Conservation (phyloP, 179 eudicot species). For the Drosera spatulata region DNA sequence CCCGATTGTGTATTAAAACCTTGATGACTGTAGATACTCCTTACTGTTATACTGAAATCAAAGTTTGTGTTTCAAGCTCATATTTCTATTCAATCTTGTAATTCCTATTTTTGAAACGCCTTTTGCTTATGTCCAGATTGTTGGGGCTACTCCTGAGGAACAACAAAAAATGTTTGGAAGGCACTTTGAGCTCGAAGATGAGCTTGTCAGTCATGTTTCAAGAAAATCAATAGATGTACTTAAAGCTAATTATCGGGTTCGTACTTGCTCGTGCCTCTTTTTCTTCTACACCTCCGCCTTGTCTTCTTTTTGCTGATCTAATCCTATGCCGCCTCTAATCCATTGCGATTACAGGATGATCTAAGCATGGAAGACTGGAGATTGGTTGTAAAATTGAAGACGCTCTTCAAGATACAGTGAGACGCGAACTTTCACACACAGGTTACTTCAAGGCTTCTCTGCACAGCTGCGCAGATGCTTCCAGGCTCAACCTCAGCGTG, state of each 20-base stretch:
- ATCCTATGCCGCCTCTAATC: too few species aligned
- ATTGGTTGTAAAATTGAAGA: slow-evolving; percentile 59
- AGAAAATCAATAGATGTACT: slow-evolving; percentile 75
- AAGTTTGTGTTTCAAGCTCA: too few species aligned
- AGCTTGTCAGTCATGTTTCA: slow-evolving; percentile 82
- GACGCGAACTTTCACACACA: background rate
- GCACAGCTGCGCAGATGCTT: background rate
- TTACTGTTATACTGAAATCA: too few species aligned
- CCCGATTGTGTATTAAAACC: too few species aligned
- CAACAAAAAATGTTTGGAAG: slow-evolving; percentile 92
- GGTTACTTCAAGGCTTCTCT: background rate
- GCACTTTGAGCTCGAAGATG: slow-evolving; percentile 85
- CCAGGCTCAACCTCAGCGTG: background rate
- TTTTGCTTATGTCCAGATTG: slow-evolving; percentile 29
- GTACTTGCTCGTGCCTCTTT: slow-evolving; percentile 6
- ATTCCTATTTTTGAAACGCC: too few species aligned
- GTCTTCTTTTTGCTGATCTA: background rate
- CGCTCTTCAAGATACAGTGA: slow-evolving; percentile 60
- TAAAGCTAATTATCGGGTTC: slow-evolving; percentile 63
- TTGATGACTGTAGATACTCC: too few species aligned
- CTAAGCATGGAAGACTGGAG: slow-evolving; percentile 58
- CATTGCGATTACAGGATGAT: slow-evolving; percentile 43
- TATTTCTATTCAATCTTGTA: too few species aligned
- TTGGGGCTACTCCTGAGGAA: slow-evolving; percentile 71
- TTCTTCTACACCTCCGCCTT: background rate